These are phyloP conservation scores for Starmerella gropengiesseri DNA, from an alignment of 805 yeast genomes.

Conservation along the genomic window DNA sequence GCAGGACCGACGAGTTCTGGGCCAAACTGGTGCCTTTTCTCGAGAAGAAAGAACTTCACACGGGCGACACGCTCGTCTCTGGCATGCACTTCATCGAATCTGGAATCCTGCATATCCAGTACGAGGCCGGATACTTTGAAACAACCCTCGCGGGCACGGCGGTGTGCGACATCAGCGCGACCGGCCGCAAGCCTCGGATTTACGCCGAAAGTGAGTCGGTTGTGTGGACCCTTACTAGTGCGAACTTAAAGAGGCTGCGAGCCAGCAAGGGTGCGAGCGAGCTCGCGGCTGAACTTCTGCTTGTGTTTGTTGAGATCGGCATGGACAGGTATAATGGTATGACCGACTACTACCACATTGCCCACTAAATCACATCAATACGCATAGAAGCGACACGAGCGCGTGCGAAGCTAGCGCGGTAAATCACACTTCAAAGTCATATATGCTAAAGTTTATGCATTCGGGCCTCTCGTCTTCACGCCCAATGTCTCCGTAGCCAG, in stretches of 20 bases:
- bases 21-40: constrained; percentile 47
- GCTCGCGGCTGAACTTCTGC: constrained; percentile 11
- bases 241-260: constrained; percentile 4
- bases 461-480: no score
- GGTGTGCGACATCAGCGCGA: constrained; percentile 45
- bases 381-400: no score
- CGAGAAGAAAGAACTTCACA: constrained; percentile 1
- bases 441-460: no score
- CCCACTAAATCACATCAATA: constrained; percentile 4
- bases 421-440: no score
- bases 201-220: constrained; percentile 15
- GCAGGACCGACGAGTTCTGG: constrained; percentile 51
- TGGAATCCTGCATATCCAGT: constrained; percentile 37
- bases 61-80: constrained; percentile 10
- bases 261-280: constrained; percentile 6
- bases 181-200: constrained; percentile 7
- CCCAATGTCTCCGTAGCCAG: no score
- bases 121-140: constrained; percentile 37
- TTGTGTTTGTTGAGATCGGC: constrained; percentile 6
- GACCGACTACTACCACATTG: constrained; percentile 21
- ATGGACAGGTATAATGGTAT: constrained; percentile 15
- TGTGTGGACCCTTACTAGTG: constrained; percentile 12
- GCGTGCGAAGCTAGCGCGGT: no score
- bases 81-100: constrained; percentile 28
- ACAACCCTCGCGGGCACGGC: constrained; percentile 60